Base-by-base conservation (phyloP, 192 early-diverging fungal species). In the Coemansia guatemalensis region DNA sequence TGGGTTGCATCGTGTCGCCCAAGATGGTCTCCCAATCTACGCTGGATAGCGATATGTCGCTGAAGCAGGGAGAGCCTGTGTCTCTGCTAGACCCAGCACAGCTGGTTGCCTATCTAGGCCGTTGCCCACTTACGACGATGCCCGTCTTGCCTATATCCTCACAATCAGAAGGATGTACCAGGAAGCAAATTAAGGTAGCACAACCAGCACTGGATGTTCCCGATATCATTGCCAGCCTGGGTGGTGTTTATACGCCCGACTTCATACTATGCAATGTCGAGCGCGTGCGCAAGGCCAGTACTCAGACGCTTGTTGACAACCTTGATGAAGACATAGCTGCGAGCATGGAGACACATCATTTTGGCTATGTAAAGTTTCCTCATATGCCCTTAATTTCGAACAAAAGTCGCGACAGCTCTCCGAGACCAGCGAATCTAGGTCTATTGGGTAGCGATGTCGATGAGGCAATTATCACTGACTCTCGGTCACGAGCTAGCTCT, bases 401-500 rank as follows among this genome's bases (percentile, higher is more conserved):
- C 24, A 60, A 48, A 29, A 23, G 24, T 18, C 25, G 30, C 17
- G 8, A 20, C 2, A 12, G 22, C 35, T 0, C 14, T 24, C 14
- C 29, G 7, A 23, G 5, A 18, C 3, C 30, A 8, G 35, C 57
- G 12, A 56, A 53, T 47, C 24, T 60, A 9, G 56, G 53, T 9
- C 8, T 65, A 20, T 35, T 65, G 5, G 48, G 53, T 20, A 77
- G 68, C 66, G 75, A 78, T 24, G 75, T 78, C 11, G 75, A 78
- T 23, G 70, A 73, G 22, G 21, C 18, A 17, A 53, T 66, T 24
- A 8, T 44, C 14, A n/a, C 4, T 44, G 65, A 69, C 14, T 11
- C 67, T 0, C 66, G 69, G 6, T 78, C 75, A 22, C 75, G 69
- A 27, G 53, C 75, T 4, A 65, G 53, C 35, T 71, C 75, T 22